Evolutionary conservation across 1,284 basidiomycete genomes (phyloP), one percentile per base, ranked within the genome.

Genomic region (Schizopora paradoxa): DNA sequence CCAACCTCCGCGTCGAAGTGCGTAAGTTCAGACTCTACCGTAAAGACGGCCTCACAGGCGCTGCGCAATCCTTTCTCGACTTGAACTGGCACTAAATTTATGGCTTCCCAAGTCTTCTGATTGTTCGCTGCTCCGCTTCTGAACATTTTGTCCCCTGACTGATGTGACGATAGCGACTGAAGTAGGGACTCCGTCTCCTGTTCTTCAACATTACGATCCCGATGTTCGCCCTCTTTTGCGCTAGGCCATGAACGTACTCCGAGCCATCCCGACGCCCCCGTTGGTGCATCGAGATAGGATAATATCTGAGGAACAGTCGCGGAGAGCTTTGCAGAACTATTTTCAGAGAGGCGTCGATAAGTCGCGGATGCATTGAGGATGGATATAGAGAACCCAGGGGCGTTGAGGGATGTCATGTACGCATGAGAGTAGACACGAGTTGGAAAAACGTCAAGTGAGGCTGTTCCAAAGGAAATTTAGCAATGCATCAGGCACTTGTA

Each of bases 361-460:
- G 31, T 41, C 7, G 47, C 33, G 25, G 36, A 44, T 19, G 60
- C 48, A 53, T 72, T 69, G 38, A 69, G 54, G 19, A 70, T 58
- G 25, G 70, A 66, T 43, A 73, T 57, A 26, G 66, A 68, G 47
- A 71, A 70, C 8, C 70, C 68, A 6, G 71, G 68, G 1, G 65
- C 67, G 48, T 72, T 72, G 49, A 73, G 61, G 34, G 67, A 70
- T 4, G 71, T 70, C 63, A 72, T 66, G 57, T 67, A 74, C 4
- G 66, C n/a, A 54, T 26, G 64, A 66, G 10, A 56, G 54, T 45
- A 46, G 21, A 50, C 25, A 18, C 48, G 48, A 13, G 34, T 22
- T 2, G 43, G 48, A 16, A 46, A 40, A 10, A 50, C 37, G 16
- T 26, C 14, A 41, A 5, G 8, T 18, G 26, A 11, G 33, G 8